Evolutionary conservation across 2,329 filamentous ascomycete species (phyloP), one percentile per base, ranked within the genome.

Genomic region (Fusarium oxysporum): DNA sequence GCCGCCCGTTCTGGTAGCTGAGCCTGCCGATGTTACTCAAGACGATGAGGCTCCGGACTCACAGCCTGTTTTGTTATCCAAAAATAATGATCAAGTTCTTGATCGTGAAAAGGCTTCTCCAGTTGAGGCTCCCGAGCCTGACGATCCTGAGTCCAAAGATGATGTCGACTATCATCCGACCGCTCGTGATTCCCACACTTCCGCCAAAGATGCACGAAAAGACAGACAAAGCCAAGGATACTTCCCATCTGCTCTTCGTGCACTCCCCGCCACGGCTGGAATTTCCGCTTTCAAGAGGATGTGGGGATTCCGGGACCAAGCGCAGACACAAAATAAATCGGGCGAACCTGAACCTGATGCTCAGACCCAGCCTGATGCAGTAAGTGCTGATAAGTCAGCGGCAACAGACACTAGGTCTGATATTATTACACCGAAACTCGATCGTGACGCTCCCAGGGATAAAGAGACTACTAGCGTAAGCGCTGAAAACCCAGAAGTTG

Each of bases 201-300:
- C 70, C 21, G 37, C 44, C 12, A 59, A 58, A 30, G 51, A 60
- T 28, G 44, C 30, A 32, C 72, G 71, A 40, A 68, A 67, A n/a
- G 66, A 65, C 33, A 35, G 48, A n/a, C 60, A 67, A 35, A 72
- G 41, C 19, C 65, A 65, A 63, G 57, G 61, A 51, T 77, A 74
- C 58, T 77, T 76, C 37, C 71, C 75, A 35, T 73, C 73, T n/a
- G 67, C 75, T 16, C 64, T 75, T 16, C 65, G 74, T 17, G 65
- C 58, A 25, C 64, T 75, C 25, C 75, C 75, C 30, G 62, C 65
- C 19, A 59, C 71, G 14, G 68, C 67, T 40, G 67, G 72, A 37
- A 70, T 74, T n/a, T 62, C 56, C 17, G 68, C 57, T 30, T 75
- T 75, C 56, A 72, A 62, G 43, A 74, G 63, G 37, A 70, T 75